phyloP scores from a whole-genome alignment of 352 stramenopile genomes.

The Phytopythium sindhum region DNA sequence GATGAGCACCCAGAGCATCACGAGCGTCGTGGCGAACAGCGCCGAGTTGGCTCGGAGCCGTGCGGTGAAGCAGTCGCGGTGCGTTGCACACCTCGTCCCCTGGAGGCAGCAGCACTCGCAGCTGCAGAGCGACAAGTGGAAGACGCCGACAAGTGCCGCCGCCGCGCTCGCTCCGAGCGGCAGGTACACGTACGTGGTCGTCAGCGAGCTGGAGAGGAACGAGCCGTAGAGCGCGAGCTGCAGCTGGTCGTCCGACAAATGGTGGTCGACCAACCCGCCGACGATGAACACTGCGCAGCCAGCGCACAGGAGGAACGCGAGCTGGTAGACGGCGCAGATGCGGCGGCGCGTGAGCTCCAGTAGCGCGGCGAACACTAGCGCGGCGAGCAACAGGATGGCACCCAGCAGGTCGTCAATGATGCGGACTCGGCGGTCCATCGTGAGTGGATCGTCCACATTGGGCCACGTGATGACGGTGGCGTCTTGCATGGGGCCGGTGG shows the following conservation, averaged over 20 bases:
- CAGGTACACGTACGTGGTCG: conserved; percentile 64
- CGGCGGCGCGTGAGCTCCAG: conserved; percentile 70
- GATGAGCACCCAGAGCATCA: conserved; percentile 50
- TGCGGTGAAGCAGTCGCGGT: conserved; percentile 47
- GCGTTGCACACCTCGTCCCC: conserved; percentile 22
- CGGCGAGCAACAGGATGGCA: conserved; percentile 53
- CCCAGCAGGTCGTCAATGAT: conserved; percentile 79
- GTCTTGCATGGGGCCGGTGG: background rate
- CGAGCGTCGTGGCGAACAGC: conserved; percentile 44
- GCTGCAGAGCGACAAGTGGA: conserved; percentile 47
- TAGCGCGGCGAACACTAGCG: conserved; percentile 37
- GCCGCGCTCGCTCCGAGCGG: conserved; percentile 42
- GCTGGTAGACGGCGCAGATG: conserved; percentile 65
- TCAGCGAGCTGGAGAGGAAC: conserved; percentile 42
- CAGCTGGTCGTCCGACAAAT: conserved; percentile 70
- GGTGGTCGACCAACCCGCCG: conserved; percentile 67
- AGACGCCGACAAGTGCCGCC: conserved; percentile 19
- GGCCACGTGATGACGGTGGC: background rate
- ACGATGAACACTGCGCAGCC: conserved; percentile 56
- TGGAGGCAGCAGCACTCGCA: conserved; percentile 71
- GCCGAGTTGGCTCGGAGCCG: conserved; percentile 49
- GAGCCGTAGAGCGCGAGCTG: conserved; percentile 61
- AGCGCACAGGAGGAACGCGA: conserved; percentile 58
- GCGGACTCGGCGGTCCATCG: conserved; percentile 40
- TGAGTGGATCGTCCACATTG: conserved; percentile 13